Evolutionary conservation across 805 yeast species (phyloP), one percentile per base, ranked within the genome.

Genomic region (Spathaspora girioi): DNA sequence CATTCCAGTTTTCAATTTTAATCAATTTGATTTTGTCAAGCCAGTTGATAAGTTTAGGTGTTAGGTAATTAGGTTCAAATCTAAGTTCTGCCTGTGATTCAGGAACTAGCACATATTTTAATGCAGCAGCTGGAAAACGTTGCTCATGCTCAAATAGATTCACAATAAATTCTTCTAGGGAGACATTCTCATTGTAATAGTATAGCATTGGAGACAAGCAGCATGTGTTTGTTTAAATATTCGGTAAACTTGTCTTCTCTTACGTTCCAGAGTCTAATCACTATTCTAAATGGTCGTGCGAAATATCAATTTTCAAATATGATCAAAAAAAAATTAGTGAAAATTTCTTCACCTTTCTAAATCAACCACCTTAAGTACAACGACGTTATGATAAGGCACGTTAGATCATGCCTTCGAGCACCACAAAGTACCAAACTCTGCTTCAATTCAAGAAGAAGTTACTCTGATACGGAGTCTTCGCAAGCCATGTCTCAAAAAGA

Each of bases 401-500:
- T 23, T 7, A 40, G 40, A 32, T 38, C 49, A 17, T 31, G 20
- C 26, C 10, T 40, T 9, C 31, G 42, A 29, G 38, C 46, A 27
- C 19, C 38, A 19, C 20, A 11, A 20, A 20, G 27, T 32, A 17
- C 12, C 12, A 32, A 4, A 18, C 20, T n/a, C 15, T 12, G n/a
- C 43, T 31, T 38, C 10, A 15, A 17, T 38, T 17, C 35, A 19
- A 46, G 35, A 38, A 38, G 43, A 38, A 46, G 18, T 41, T 18
- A 31, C 45, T 15, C 54, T 20, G 51, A 49, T 42, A 53, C 53
- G 29, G 47, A 32, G 17, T 2, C 26, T n/a, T 9, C 15, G 7
- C 19, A 17, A 32, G 9, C 20, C n/a, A 31, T 57, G 19, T 46
- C 59, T 40, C 71, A 66, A 51, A 66, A 62, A 51, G 67, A 66